These are phyloP conservation scores for Ganoderma lingzhi DNA, from an alignment of 1,284 basidiomycete genomes.

Conservation along the genomic window DNA sequence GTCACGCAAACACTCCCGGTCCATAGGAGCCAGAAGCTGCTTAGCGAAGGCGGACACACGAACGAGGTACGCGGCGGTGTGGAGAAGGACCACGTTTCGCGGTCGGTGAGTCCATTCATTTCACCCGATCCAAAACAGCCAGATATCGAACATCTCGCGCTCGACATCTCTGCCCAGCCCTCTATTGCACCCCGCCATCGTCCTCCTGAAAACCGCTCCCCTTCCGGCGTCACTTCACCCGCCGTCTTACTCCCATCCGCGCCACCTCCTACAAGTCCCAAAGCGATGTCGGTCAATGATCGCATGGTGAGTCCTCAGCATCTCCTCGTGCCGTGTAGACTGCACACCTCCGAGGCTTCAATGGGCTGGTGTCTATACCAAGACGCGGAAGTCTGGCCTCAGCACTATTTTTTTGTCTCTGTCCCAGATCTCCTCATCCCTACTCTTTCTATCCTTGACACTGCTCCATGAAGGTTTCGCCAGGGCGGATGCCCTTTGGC, in stretches of 20 bases:
- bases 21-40: neutral
- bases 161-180: neutral
- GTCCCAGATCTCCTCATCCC: too few relatives aligned
- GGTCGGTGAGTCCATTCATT: conserved; percentile 13
- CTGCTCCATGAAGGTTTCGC: too few relatives aligned
- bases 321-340: neutral
- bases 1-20: neutral
- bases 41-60: neutral
- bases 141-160: neutral
- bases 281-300: neutral
- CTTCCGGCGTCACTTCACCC: neutral
- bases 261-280: neutral
- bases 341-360: neutral
- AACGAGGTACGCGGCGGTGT: neutral
- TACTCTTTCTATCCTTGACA: too few relatives aligned
- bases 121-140: neutral
- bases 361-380: too few relatives aligned
- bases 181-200: neutral
- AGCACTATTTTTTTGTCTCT: too few relatives aligned
- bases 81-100: conserved; percentile 17
- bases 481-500: too few relatives aligned
- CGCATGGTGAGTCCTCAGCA: neutral
- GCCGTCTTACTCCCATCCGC: neutral
- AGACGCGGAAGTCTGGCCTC: too few relatives aligned
- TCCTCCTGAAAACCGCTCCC: neutral